Conservation (phyloP, 768 basidiomycete species). For the Coprinellus micaceus region DNA sequence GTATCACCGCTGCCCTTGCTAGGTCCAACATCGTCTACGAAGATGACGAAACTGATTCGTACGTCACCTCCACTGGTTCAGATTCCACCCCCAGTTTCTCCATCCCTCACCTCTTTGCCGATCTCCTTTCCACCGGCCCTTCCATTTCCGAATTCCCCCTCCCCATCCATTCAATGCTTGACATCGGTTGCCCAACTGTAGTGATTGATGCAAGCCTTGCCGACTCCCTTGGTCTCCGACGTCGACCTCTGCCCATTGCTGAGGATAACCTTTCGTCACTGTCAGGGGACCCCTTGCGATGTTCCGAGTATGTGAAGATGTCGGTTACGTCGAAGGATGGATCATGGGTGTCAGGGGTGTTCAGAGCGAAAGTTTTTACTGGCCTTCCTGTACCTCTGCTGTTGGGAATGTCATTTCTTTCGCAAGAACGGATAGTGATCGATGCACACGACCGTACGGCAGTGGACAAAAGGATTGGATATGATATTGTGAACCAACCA, state of each 20-base stretch:
- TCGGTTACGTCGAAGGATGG: constrained; percentile 12
- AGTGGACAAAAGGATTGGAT: constrained; percentile 12
- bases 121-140: background rate
- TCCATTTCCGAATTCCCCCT: constrained; percentile 8
- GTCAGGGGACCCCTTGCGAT: constrained; percentile 8
- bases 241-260: constrained; percentile 12
- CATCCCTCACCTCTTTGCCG: constrained; percentile 5
- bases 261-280: constrained; percentile 20
- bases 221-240: constrained; percentile 12
- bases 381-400: constrained; percentile 20
- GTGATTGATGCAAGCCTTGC: constrained; percentile 17
- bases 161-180: constrained; percentile 13
- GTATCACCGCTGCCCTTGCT: no score
- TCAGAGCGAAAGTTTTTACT: constrained; percentile 17
- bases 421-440: constrained; percentile 16
- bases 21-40: no score
- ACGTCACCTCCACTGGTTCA: constrained; percentile 1
- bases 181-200: constrained; percentile 19
- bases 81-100: constrained; percentile 4
- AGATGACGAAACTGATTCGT: no score
- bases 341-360: constrained; percentile 15
- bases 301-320: constrained; percentile 19
- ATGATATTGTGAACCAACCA: constrained; percentile 7
- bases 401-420: constrained; percentile 23
- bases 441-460: constrained; percentile 15